These are phyloP conservation scores for Talaromyces trachyspermus DNA, from an alignment of 495 filamentous ascomycete genomes.

Conservation along the genomic window DNA sequence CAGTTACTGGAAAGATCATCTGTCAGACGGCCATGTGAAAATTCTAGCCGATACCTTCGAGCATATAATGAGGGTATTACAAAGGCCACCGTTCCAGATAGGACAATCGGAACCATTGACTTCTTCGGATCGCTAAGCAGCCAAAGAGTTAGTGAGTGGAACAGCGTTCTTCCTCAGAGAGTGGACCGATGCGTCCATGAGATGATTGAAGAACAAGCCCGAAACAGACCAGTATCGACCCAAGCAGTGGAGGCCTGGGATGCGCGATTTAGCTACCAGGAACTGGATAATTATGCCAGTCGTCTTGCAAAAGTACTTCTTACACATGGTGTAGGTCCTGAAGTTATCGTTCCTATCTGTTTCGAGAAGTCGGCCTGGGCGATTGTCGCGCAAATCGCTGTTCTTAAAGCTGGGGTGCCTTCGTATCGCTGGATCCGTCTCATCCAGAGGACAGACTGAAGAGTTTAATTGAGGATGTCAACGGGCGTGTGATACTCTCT, in stretches of 20 bases:
- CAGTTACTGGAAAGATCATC: conserved; percentile 27
- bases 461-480: conserved; percentile 44
- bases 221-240: conserved; percentile 20
- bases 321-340: conserved; percentile 34
- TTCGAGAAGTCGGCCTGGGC: conserved; percentile 54
- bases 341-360: conserved; percentile 43
- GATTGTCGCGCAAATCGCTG: conserved; percentile 44
- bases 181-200: conserved; percentile 42
- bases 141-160: conserved; percentile 30
- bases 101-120: conserved; percentile 24
- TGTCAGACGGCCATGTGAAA: conserved; percentile 28
- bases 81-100: conserved; percentile 20
- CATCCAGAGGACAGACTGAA: conserved; percentile 48
- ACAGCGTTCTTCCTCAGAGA: conserved; percentile 19
- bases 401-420: conserved; percentile 54
- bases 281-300: conserved; percentile 32
- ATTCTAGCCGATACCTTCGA: conserved; percentile 33
- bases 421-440: conserved; percentile 49
- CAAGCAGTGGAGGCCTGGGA: conserved; percentile 42
- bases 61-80: conserved; percentile 29
- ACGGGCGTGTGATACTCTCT: conserved; percentile 32
- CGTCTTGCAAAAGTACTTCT: conserved; percentile 29
- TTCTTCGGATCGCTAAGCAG: conserved; percentile 24
- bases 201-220: conserved; percentile 34
- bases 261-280: conserved; percentile 36